Evolutionary conservation across 768 basidiomycete genomes (phyloP), one percentile per base, ranked within the genome.

Genomic region (Steccherinum ochraceum): DNA sequence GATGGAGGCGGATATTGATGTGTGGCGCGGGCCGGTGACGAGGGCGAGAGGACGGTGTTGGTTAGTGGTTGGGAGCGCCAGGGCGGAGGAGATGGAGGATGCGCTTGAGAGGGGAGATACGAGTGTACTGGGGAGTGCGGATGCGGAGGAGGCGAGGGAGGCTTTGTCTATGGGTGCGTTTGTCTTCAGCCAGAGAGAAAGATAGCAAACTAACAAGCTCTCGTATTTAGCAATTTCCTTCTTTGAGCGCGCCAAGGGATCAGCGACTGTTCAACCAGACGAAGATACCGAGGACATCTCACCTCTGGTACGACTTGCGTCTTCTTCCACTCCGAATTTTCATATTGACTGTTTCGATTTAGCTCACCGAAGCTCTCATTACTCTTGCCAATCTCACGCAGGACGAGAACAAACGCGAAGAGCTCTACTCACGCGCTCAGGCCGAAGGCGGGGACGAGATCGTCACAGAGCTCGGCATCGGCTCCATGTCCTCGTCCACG

Each of bases 301-400:
- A 20, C 57, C 60, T 5, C 51, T 57, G 52, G 61, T 61, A 45
- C 24, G 58, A 42, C 24, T 3, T 7, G 18, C 43, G 18, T 20
- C 52, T 2, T 24, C 4, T 43, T 39, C n/a, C n/a, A 18, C 19
- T 43, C 21, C 41, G 16, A 5, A 7, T 10, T 7, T 18, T 10
- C 21, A 18, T 43, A 18, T 23, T 43, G 21, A 18, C 41, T 43
- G 41, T 23, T 43, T 5, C 43, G 49, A 55, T 13, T n/a, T 60
- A 78, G 58, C 66, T 83, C 11, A 74, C 73, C 0, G 83, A 84
- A 61, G 79, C 80, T 20, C 66, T 83, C 12, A 52, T 83, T 40
- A 76, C 79, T 39, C 70, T 84, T 18, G 83, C 79, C 24, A 83
- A 83, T 59, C 60, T 84, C 35, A 81, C 79, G 2, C 58, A 60